These are phyloP conservation scores for Lentinula edodes DNA, from an alignment of 768 basidiomycete genomes.

Conservation along the genomic window DNA sequence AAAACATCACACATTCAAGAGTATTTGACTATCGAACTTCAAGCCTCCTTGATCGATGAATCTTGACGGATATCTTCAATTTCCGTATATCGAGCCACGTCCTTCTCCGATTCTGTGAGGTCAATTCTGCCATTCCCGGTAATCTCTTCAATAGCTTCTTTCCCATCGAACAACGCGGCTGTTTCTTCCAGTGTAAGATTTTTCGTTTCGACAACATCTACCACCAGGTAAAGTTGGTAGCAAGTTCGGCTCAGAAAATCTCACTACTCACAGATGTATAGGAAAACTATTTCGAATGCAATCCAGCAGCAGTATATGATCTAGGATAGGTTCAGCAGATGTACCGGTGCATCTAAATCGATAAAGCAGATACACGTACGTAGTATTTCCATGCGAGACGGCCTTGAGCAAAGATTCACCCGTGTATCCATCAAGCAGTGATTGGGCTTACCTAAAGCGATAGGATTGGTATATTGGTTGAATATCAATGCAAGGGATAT, in stretches of 20 bases:
- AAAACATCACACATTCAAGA: too few relatives aligned
- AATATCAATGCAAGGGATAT: slow-evolving; percentile 50
- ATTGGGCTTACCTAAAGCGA: slow-evolving; percentile 35
- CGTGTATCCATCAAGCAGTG: not conserved
- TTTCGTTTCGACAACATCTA: slow-evolving; percentile 41
- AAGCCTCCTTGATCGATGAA: not conserved
- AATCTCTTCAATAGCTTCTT: slow-evolving; percentile 29
- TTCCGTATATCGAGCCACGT: not conserved
- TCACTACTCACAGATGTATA: slow-evolving; percentile 28
- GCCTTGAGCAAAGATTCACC: not conserved
- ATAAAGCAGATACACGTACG: slow-evolving; percentile 15
- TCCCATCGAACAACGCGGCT: slow-evolving; percentile 49
- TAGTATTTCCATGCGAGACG: slow-evolving; percentile 34
- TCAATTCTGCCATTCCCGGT: not conserved
- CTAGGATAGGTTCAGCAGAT: slow-evolving; percentile 13
- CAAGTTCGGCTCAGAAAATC: not conserved
- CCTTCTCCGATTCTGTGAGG: not conserved
- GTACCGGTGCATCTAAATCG: not conserved
- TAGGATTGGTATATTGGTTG: slow-evolving; percentile 56
- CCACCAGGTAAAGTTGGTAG: not conserved
- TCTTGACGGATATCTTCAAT: not conserved
- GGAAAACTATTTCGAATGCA: slow-evolving; percentile 35
- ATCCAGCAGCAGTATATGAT: slow-evolving; percentile 43
- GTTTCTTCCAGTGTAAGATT: slow-evolving; percentile 50
- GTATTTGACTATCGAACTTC: not conserved